Evolutionary conservation across 2,329 filamentous ascomycete species (phyloP).

Genomic region (Botrytis porri): DNA sequence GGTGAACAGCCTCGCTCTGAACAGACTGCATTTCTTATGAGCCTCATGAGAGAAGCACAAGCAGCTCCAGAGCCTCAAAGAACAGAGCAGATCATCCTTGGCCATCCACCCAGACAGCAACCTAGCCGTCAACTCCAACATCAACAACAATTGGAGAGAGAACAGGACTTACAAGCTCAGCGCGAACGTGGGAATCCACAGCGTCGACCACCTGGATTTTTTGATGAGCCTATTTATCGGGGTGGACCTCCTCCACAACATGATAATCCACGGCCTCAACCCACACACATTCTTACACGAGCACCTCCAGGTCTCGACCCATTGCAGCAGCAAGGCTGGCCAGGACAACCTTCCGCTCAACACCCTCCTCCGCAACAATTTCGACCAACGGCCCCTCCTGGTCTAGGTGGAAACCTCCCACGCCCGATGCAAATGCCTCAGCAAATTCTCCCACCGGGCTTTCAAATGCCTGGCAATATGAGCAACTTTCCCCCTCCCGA

Average conservation of each 20-base stretch:
- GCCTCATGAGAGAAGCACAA: conserved; percentile 66
- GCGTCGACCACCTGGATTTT: conserved; percentile 40
- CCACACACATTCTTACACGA: conserved; percentile 64
- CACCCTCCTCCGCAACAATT: conserved; percentile 41
- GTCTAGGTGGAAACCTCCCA: conserved; percentile 45
- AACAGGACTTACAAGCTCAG: conserved; percentile 35
- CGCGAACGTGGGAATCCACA: conserved; percentile 36
- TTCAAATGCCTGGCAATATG: conserved; percentile 54
- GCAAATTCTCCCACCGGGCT: conserved; percentile 61
- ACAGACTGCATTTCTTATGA: conserved; percentile 83
- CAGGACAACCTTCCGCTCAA: conserved; percentile 29
- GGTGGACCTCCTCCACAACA: conserved; percentile 33
- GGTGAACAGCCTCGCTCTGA: conserved; percentile 47
- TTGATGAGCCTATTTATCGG: conserved; percentile 32
- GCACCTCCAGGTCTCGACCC: conserved; percentile 58
- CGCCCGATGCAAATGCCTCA: conserved; percentile 48
- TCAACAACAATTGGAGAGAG: conserved; percentile 47
- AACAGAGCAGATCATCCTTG: conserved; percentile 52
- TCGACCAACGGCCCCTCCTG: conserved; percentile 53
- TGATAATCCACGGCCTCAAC: conserved; percentile 46
- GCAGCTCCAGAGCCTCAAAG: conserved; percentile 49
- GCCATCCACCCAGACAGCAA: conserved; percentile 40
- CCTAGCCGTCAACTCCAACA: conserved; percentile 42
- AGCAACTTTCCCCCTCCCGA: conserved; percentile 48
- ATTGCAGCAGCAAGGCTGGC: conserved; percentile 43